Evolutionary conservation across 2,329 filamentous ascomycete genomes (phyloP), one percentile per base, ranked within the genome.

Genomic region (Aureobasidium musti): DNA sequence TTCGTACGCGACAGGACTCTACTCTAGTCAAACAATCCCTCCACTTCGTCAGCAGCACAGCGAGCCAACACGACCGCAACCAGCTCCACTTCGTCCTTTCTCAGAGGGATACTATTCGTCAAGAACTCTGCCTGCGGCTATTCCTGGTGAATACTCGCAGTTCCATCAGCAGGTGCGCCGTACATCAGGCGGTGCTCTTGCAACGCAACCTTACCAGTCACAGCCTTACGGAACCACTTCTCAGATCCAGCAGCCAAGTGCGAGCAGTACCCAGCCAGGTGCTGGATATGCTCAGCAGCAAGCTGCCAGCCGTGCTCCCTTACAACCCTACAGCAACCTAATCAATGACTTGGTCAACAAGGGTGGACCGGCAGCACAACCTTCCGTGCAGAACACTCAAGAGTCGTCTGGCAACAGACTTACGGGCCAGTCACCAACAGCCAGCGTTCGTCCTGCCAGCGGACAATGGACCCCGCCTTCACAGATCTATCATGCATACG

Each of bases 91-190:
- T 13, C 72, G 75, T 43, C 71, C 76, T 5, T 77, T 77, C 68
- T 72, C 76, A 10, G 66, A 77, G 54, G 75, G 75, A 11, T 77
- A 77, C 50, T 77, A 77, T 63, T 77, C 76, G 17, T 73, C 73
- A 30, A 73, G 71, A 59, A 73, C 68, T 35, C 67, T 77, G 41
- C 76, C 76, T 41, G 76, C 76, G 33, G 76, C 76, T 35, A 73
- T 73, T 65, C 72, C 72, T 45, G 75, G 75, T 64, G 73, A 76
- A 68, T 76, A 77, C 69, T 77, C 75, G 17, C 70, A 67, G 59
- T 77, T 76, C 68, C 68, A 64, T 28, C 63, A 72, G 23, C 70
- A 70, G 56, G 70, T 69, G 13, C 72, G 75, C 49, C 72, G 74
- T 72, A 67, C 67, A 21, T 69, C 64, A 26, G 61, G 66, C 21